Percentiles rank a stretch among this genome's conserved stretches.
Conservation (phyloP, 2,329 filamentous ascomycete species). For the Alternaria sp. region DNA sequence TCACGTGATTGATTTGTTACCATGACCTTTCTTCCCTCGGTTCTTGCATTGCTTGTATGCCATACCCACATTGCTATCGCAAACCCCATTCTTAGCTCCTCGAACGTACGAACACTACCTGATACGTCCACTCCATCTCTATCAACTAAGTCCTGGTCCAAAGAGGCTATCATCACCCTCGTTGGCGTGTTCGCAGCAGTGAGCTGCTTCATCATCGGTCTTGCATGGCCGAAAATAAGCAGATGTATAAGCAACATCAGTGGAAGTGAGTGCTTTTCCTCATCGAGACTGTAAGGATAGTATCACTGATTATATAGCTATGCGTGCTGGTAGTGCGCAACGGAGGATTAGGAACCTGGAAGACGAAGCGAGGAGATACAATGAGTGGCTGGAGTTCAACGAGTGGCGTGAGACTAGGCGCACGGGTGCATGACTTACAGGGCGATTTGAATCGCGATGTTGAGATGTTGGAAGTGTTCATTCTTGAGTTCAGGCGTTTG, state of each 20-base stretch:
- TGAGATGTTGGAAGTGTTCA: neutral
- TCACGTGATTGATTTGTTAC: too few species aligned
- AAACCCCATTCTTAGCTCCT: too few species aligned
- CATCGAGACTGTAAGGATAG: too few species aligned
- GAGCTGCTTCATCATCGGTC: neutral
- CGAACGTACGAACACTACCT: too few species aligned
- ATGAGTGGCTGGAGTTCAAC: neutral
- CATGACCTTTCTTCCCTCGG: too few species aligned
- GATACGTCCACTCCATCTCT: too few species aligned
- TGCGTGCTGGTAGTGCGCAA: neutral
- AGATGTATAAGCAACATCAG: too few species aligned
- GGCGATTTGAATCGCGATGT: neutral
- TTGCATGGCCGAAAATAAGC: neutral
- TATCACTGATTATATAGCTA: neutral
- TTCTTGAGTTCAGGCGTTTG: neutral
- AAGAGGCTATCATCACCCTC: neutral
- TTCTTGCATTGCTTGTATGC: too few species aligned
- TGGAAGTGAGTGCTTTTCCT: too few species aligned
- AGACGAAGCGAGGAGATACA: neutral
- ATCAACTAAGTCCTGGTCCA: too few species aligned
- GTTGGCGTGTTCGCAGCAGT: neutral
- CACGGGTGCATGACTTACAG: neutral
- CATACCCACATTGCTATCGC: too few species aligned
- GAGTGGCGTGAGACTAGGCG: neutral
- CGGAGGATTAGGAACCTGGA: accelerated